Evolutionary conservation across 352 stramenopile genomes (phyloP).

Genomic region (Phytophthora idaei): DNA sequence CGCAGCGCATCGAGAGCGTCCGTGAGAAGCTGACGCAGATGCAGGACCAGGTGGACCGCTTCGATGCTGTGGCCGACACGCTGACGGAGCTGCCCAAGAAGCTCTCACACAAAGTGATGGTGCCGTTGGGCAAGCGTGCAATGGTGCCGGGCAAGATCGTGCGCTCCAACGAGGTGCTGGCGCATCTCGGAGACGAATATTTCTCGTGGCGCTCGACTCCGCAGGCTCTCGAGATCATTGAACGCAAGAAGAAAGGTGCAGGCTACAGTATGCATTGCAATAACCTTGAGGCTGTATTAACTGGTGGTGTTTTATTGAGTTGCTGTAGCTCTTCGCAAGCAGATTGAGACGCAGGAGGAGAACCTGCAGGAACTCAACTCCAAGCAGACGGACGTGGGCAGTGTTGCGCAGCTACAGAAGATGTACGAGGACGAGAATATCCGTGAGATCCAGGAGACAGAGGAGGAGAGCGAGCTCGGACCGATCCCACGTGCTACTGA

Average conservation of each 20-base stretch:
- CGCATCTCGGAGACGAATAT: conserved; percentile 82
- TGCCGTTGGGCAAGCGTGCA: conserved; percentile 80
- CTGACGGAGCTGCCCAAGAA: conserved; percentile 78
- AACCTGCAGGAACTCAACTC: conserved; percentile 47
- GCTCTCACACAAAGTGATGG: conserved; percentile 83
- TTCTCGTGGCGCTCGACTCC: conserved; percentile 78
- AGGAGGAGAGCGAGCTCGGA: conserved; percentile 70
- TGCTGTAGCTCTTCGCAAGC: conserved; percentile 46
- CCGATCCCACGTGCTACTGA: conserved; percentile 54
- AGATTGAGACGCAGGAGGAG: conserved; percentile 64
- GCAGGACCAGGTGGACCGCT: conserved; percentile 63
- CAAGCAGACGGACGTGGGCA: conserved; percentile 74
- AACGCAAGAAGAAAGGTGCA: conserved; percentile 82
- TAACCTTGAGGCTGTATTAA: neutral
- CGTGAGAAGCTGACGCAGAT: conserved; percentile 57
- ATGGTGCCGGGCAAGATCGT: conserved; percentile 87
- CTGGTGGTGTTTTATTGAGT: neutral
- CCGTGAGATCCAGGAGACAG: conserved; percentile 83
- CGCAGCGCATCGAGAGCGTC: conserved; percentile 61
- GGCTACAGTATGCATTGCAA: neutral
- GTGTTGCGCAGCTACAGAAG: conserved; percentile 76
- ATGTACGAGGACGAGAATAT: conserved; percentile 89
- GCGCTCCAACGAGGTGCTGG: conserved; percentile 84
- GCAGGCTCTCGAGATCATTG: conserved; percentile 65
- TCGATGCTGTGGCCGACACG: conserved; percentile 53